phyloP scores from a whole-genome alignment of 1,139 yeast genomes.

The Arxiozyma slooffiae region DNA sequence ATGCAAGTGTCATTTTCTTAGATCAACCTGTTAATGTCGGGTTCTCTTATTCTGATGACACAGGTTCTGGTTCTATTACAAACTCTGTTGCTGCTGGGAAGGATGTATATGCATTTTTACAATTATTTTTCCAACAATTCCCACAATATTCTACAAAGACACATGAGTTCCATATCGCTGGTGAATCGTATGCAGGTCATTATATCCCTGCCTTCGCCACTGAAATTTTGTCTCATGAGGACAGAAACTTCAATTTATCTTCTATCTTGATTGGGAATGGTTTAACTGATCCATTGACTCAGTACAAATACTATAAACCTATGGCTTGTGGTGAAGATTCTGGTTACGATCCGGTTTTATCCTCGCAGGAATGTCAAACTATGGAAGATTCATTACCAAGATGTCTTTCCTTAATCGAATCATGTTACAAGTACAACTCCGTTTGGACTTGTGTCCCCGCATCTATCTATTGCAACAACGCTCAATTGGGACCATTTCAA shows the following conservation, averaged over 20 bases:
- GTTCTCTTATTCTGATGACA: slow-evolving; percentile 61
- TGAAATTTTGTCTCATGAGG: slow-evolving; percentile 71
- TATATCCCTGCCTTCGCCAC: slow-evolving; percentile 89
- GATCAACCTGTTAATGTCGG: slow-evolving; percentile 96
- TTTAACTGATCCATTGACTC: slow-evolving; percentile 83
- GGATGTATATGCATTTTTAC: slow-evolving; percentile 86
- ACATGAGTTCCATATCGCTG: slow-evolving; percentile 85
- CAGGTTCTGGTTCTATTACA: slow-evolving; percentile 38
- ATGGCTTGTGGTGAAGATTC: slow-evolving; percentile 93
- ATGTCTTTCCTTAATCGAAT: slow-evolving; percentile 67
- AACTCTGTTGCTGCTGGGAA: slow-evolving; percentile 83
- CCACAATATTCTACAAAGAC: slow-evolving; percentile 51
- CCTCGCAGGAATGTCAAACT: slow-evolving; percentile 59
- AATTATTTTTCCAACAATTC: slow-evolving; percentile 82
- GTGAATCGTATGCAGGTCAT: slow-evolving; percentile 98
- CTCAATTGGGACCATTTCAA: slow-evolving; percentile 78
- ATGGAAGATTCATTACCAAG: slow-evolving; percentile 71
- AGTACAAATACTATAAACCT: slow-evolving; percentile 81
- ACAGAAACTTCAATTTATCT: slow-evolving; percentile 72
- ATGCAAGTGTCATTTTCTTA: slow-evolving; percentile 82
- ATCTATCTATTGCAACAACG: slow-evolving; percentile 79
- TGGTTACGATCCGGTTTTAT: slow-evolving; percentile 72
- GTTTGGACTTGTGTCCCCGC: slow-evolving; percentile 94
- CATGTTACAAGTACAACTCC: slow-evolving; percentile 70
- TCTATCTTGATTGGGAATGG: slow-evolving; percentile 95